Evolutionary conservation across 2,329 filamentous ascomycete species (phyloP), one percentile per base, ranked within the genome.

Genomic region (Endothia cerciana): DNA sequence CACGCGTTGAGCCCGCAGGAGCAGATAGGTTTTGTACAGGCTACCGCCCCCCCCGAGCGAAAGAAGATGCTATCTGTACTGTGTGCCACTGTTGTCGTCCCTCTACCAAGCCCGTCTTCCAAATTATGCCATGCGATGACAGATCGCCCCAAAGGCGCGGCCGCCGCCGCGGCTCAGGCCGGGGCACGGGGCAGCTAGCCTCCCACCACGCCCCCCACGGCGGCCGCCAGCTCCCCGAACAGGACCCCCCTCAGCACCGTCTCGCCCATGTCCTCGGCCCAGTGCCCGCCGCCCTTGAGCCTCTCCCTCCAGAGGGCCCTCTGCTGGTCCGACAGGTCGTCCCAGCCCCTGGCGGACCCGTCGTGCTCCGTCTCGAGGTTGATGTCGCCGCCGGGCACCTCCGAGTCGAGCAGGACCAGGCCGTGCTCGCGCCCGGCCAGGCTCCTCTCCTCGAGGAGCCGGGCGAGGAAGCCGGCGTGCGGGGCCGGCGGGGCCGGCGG

Each of bases 201-300:
- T 43, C 74, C 80, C 62, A 86, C 79, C 57, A 83, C 80, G 38
- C 78, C 80, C 5, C 87, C 85, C 19, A 91, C 86, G 61, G 83
- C 79, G 2, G 86, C 89, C 1, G 85, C 90, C 69, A 92, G 81
- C 77, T 93, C 86, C 25, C 88, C 86, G 77, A 96, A 96, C 69
- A 96, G 79, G 40, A 96, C 85, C 2, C 91, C 91, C 77, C 89
- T 88, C 71, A 96, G 85, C 38, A 95, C 86, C 11, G 82, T 83
- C 80, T 94, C 92, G 2, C 91, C 91, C 82, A 94, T 91, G 45
- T 87, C 83, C 74, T 89, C 88, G n/a, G 86, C 86, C 92, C 92
- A 96, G 69, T 93, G 87, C 0, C 92, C 92, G 0, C 91, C 89
- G 63, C 38, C 38, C 64, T 82, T 81, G 43, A 96, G 82, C 73